A percentile compares a stretch with the other conserved stretches of the same genome.
Evolutionary conservation across 2,329 filamentous ascomycete genomes (phyloP).

Genomic region (Claviceps citrina): DNA sequence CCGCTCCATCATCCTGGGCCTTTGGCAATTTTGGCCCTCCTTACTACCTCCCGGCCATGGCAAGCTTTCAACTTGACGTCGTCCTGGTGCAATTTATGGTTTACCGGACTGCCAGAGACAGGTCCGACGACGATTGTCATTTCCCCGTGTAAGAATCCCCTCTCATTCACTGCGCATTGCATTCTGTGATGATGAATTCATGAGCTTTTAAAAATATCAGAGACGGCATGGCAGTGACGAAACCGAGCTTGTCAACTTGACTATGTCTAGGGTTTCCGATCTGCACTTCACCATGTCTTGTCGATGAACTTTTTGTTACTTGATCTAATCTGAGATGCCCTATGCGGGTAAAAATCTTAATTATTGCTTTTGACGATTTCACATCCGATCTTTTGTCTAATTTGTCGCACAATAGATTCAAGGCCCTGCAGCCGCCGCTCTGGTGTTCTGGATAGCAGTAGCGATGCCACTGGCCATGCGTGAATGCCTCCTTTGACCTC

Average conservation of each 20-base stretch:
- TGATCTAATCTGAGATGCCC: slow-evolving; percentile 47
- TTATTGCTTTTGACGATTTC: slow-evolving; percentile 8
- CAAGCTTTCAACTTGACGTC: background rate
- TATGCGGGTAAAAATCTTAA: slow-evolving; percentile 4
- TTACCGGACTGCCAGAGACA: background rate
- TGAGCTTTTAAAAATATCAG: slow-evolving; percentile 21
- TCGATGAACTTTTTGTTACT: slow-evolving; percentile 31
- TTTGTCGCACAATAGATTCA: slow-evolving; percentile 23
- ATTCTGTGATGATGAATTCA: slow-evolving; percentile 25
- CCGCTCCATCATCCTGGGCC: too few relatives aligned
- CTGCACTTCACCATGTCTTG: slow-evolving; percentile 11
- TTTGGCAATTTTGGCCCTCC: too few relatives aligned
- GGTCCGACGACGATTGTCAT: background rate
- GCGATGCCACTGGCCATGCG: slow-evolving; percentile 62
- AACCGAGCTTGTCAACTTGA: slow-evolving; percentile 27
- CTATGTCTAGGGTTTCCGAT: slow-evolving; percentile 29
- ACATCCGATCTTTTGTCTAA: slow-evolving; percentile 18
- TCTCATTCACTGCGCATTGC: background rate
- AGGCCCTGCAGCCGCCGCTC: slow-evolving; percentile 38
- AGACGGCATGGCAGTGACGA: slow-evolving; percentile 24
- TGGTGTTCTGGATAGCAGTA: slow-evolving; percentile 37
- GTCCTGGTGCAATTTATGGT: background rate
- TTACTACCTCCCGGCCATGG: too few relatives aligned
- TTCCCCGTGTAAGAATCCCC: background rate
- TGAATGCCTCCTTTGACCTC: slow-evolving; percentile 56